phyloP scores from a whole-genome alignment of 2,329 filamentous ascomycete species.

The Colletotrichum sansevieriae region DNA sequence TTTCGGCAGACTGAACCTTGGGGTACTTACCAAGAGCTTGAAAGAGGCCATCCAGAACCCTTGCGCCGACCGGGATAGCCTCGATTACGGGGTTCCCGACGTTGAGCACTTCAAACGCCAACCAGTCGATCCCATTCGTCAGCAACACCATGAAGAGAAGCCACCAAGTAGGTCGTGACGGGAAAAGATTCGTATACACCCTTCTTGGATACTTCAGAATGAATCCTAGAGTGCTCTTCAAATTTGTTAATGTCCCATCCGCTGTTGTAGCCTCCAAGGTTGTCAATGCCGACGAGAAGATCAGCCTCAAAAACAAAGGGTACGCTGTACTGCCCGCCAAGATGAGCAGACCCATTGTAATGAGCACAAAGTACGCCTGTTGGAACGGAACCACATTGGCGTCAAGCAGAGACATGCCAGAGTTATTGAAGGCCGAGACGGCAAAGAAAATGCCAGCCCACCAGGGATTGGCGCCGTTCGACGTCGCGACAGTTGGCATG shows the following conservation, averaged over 20 bases:
- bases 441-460: conserved; percentile 78
- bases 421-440: conserved; percentile 78
- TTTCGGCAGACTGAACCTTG: background rate
- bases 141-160: conserved; percentile 71
- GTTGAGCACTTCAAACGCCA: conserved; percentile 74
- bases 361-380: conserved; percentile 62
- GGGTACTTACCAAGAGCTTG: conserved; percentile 66
- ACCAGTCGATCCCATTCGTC: conserved; percentile 75
- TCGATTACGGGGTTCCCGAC: conserved; percentile 70
- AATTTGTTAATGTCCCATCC: conserved; percentile 51
- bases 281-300: conserved; percentile 66
- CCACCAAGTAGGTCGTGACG: conserved; percentile 74
- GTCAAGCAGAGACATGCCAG: conserved; percentile 77
- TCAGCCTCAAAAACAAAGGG: conserved; percentile 72
- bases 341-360: conserved; percentile 69
- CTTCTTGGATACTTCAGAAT: conserved; percentile 69
- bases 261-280: conserved; percentile 55
- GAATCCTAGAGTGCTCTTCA: conserved; percentile 65
- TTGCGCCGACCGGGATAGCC: conserved; percentile 63
- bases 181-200: conserved; percentile 75
- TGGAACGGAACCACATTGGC: conserved; percentile 75
- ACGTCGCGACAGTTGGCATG: conserved; percentile 59
- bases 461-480: conserved; percentile 74
- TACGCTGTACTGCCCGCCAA: conserved; percentile 77
- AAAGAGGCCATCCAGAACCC: conserved; percentile 75